Base-by-base conservation (phyloP, 2,329 filamentous ascomycete species). In the Aspergillus caelatus region DNA sequence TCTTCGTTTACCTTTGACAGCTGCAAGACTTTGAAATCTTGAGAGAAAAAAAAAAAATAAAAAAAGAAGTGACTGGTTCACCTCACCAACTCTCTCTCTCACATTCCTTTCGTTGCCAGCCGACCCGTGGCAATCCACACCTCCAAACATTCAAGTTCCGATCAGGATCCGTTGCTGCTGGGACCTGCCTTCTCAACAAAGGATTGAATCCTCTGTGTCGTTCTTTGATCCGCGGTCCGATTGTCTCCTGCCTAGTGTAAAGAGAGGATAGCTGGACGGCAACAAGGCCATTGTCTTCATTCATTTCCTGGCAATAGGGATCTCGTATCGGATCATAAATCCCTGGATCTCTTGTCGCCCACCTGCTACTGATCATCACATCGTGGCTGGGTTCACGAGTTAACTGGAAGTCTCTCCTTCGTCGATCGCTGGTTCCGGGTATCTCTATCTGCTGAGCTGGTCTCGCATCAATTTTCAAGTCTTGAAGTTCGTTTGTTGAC, bases 91-190 rank as follows among this genome's bases (percentile, higher is more conserved):
- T 52, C 28, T 34, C 28, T 34, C 28, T 34, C 32, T 54, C 65
- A 67, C 72, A 74, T 74, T 74, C 72, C 67, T 68, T 69, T 72
- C 67, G 72, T 74, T 74, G 69, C 70, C 70, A 53, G 41, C 57
- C 66, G 60, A 70, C 67, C 53, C 12, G 53, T 41, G 36, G 28
- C 61, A 46, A 48, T 46, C 59, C 45, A 32, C 34, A 28, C 41
- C 26, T n/a, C 48, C 21, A 41, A 57, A 39, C 32, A 53, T 56
- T 58, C 62, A 28, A 55, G 21, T 55, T 54, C 48, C 10, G 16
- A 19, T 28, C 23, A 30, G 12, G 12, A 50, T 11, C 26, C 46
- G 8, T 30, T 50, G 26, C 19, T 19, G 11, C 28, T 32, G 28
- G 48, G 9, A 52, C 26, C 48, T n/a, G 28, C 28, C 30, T 32